Conservation (phyloP, 2,329 filamentous ascomycete genomes). For the Xylariaceae sp. region DNA sequence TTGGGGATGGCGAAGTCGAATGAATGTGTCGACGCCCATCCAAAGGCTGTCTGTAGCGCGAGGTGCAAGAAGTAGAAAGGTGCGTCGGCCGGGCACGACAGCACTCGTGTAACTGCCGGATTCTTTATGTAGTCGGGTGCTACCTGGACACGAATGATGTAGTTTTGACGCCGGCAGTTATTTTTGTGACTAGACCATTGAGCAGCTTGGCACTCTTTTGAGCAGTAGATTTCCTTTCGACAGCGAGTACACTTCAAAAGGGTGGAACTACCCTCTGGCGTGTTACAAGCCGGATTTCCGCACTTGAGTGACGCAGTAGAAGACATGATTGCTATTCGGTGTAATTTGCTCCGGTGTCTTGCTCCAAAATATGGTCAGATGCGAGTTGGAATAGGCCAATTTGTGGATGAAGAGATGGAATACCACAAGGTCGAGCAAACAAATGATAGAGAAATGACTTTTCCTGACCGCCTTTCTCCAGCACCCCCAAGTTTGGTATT, state of each 20-base stretch:
- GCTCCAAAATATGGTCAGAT: too few relatives aligned
- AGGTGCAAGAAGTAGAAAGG: not conserved
- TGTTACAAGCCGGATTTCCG: not conserved
- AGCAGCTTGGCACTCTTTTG: conserved; percentile 3
- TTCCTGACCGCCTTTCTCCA: too few relatives aligned
- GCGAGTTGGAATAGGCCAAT: too few relatives aligned
- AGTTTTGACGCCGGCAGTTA: conserved; percentile 17
- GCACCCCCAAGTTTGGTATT: too few relatives aligned
- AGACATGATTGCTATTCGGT: too few relatives aligned
- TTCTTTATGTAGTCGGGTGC: conserved; percentile 13
- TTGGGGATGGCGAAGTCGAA: conserved; percentile 19
- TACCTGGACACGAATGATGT: conserved; percentile 19
- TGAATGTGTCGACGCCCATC: conserved; percentile 14
- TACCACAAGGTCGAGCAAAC: too few relatives aligned
- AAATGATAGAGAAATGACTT: too few relatives aligned
- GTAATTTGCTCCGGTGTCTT: too few relatives aligned
- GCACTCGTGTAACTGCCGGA: conserved; percentile 16
- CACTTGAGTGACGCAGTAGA: conserved; percentile 12
- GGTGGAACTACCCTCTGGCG: not conserved
- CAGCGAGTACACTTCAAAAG: conserved; percentile 3
- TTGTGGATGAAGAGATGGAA: too few relatives aligned
- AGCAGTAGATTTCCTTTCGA: conserved; percentile 3
- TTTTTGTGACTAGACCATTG: conserved; percentile 18
- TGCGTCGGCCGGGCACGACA: conserved; percentile 17
- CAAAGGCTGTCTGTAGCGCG: conserved; percentile 18